Base-by-base conservation (phyloP, 805 yeast genomes). In the Kuraishia ogatae region DNA sequence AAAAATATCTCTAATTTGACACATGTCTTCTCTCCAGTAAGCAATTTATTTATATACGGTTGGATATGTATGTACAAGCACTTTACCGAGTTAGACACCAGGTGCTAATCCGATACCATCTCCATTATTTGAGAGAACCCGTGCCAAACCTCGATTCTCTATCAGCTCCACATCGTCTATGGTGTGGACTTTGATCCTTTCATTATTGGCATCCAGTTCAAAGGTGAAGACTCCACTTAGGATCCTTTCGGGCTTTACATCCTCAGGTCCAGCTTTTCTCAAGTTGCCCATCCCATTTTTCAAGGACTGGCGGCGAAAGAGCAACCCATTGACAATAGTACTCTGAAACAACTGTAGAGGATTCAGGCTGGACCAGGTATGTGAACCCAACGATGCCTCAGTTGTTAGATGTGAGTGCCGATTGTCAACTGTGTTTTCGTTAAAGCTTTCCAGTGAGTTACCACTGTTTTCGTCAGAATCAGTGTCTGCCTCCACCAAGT, bases 131-230 rank as follows among this genome's bases (percentile, higher is more conserved):
- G 43, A 35, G 15, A 35, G 43, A 8, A 35, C 43, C 7, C 43
- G 17, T 35, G 6, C 50, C 26, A 21, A 17, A n/a, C 26, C 26
- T n/a, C 50, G 50, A 11, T 49, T 75, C 61, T 84, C 87, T 23
- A 81, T 67, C 50, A 84, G 72, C 57, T 84, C 85, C 55, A 87
- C 74, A 60, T 83, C 78, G 60, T 87, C 93, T 35, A 87, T 75
- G 1, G 87, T 83, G 63, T 85, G 89, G 4, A 82, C 88, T 6
- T 73, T 50, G 39, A 87, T 79, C 57, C 72, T 65, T 56, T 79
- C 76, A 63, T 84, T 83, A n/a, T 71, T 69, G 23, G 75, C 75
- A 61, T 77, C 81, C 56, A 87, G 71, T 62, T 86, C 92, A 63
- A 85, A 85, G 7, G 84, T 74, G 61, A 86, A 86, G 2, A 83